These are phyloP conservation scores for Melocanna baccifera DNA, from an alignment of 176 grass and related monocot species.

Conservation along the genomic window DNA sequence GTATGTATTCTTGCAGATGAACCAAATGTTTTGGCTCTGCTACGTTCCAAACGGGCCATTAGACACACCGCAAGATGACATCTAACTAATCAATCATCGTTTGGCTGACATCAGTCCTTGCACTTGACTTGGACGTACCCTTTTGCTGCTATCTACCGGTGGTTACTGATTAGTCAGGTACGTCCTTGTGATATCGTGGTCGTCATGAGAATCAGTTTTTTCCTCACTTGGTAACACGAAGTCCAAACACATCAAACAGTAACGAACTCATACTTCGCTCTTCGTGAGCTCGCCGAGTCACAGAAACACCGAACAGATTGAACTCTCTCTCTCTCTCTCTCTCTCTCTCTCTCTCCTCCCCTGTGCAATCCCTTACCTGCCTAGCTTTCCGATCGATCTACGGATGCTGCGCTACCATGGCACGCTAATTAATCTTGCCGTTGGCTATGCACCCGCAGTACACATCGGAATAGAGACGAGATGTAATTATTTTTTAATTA, in stretches of 20 bases:
- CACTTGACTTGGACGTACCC: neutral
- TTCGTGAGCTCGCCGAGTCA: neutral
- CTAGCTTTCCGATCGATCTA: neutral
- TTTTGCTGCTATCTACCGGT: neutral
- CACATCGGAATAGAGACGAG: too few relatives aligned
- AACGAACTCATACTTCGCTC: neutral
- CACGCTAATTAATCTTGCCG: neutral
- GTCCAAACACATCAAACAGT: neutral
- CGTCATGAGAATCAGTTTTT: neutral
- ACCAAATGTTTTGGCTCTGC: neutral
- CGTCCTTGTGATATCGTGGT: neutral
- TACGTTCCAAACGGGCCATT: neutral
- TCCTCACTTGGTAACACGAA: neutral
- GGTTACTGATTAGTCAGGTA: neutral
- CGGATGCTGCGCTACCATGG: neutral
- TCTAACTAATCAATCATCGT: neutral
- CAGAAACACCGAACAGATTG: neutral
- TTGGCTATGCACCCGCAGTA: conserved; percentile 16
- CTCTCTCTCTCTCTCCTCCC: neutral
- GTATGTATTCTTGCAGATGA: neutral
- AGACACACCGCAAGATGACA: neutral
- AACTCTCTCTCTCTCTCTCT: neutral
- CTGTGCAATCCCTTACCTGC: neutral
- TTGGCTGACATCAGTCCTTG: neutral
- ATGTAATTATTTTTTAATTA: too few relatives aligned